Base-by-base conservation (phyloP, 1,139 yeast genomes). In the Blastobotrys aristatus region DNA sequence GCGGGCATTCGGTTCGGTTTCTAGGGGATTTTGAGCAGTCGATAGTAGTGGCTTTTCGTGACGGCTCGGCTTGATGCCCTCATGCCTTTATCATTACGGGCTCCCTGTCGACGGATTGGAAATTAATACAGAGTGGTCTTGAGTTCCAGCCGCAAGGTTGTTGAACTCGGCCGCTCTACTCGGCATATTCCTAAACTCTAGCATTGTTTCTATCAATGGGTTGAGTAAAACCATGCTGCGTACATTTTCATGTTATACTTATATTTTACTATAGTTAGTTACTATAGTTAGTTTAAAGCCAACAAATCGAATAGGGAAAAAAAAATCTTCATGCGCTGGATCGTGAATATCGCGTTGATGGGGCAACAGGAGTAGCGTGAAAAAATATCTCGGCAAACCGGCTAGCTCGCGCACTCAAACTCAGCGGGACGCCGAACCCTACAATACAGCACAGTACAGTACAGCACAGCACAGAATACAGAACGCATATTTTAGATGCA, bases 171-270 rank as follows among this genome's bases (percentile, higher is more conserved):
- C 53, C 48, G 49, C 37, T 57, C 53, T 57, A 29, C 43, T 88
- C 92, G 78, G 84, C 88, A 84, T 84, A 84, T 84, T 84, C 94
- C 94, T 84, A 82, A 74, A 83, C 92, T 77, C 85, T 84, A 80
- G 40, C 29, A 38, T 36, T 41, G 37, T 20, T 16, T 37, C 16
- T 35, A 20, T 27, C 39, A 77, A 80, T 87, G 85, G 76, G 81
- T 34, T 81, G 92, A 85, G 94, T 83, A 81, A 81, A 84, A 84
- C 90, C 90, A 83, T 83, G 87, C 80, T 79, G 90, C 86, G 72
- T 63, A 84, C 90, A 83, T 74, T 50, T 58, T 46, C 40, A 43
- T 36, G 13, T 6, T 4, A 30, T 30, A n/a, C n/a, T n/a, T n/a
- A n/a, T n/a, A n/a, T n/a, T n/a, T n/a, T n/a, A n/a, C n/a, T n/a